phyloP scores from a whole-genome alignment of 2,329 filamentous ascomycete genomes.

The Periconia sp. region DNA sequence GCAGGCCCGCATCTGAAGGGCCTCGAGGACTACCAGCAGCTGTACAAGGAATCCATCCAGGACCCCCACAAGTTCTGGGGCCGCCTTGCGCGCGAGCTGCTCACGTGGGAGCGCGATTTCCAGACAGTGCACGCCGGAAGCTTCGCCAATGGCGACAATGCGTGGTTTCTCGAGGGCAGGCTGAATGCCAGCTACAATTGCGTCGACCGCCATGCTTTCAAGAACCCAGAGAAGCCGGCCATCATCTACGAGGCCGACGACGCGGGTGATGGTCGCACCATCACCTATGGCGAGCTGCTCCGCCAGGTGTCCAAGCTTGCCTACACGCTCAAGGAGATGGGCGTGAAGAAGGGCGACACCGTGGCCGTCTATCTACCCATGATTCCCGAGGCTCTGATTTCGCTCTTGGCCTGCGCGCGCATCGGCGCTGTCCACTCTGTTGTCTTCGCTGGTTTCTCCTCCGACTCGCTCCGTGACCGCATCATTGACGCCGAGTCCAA shows the following conservation, averaged over 20 bases:
- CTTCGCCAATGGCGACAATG: constrained; percentile 79
- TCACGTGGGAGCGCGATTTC: constrained; percentile 92
- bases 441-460: constrained; percentile 96
- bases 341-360: constrained; percentile 95
- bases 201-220: constrained; percentile 94
- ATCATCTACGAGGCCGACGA: constrained; percentile 99
- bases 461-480: constrained; percentile 93
- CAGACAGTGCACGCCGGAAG: constrained; percentile 83
- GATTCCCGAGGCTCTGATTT: constrained; percentile 94
- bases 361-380: constrained; percentile 98
- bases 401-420: constrained; percentile 87
- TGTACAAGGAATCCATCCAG: constrained; percentile 84
- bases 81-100: constrained; percentile 80
- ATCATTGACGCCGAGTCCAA: constrained; percentile 89
- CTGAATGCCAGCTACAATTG: constrained; percentile 98
- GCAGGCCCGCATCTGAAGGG: constrained; percentile 64
- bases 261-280: constrained; percentile 79
- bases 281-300: constrained; percentile 92
- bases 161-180: constrained; percentile 93
- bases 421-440: constrained; percentile 98
- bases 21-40: constrained; percentile 67
- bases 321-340: constrained; percentile 90
- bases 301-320: constrained; percentile 88
- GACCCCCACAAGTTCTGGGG: constrained; percentile 92
- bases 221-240: constrained; percentile 88